Evolutionary conservation across 2,329 filamentous ascomycete genomes (phyloP).

Genomic region (Xylaria sp.): DNA sequence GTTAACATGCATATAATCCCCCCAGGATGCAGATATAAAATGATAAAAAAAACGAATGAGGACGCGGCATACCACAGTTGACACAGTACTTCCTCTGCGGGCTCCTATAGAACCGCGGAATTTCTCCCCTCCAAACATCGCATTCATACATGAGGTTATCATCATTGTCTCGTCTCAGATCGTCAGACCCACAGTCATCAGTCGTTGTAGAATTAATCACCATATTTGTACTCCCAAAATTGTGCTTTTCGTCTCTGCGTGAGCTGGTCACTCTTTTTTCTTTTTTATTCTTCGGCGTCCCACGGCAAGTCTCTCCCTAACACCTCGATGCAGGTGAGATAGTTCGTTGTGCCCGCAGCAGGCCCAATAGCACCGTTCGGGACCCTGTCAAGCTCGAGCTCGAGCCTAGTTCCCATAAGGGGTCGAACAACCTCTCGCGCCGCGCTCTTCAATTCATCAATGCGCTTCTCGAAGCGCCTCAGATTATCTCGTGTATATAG

Average conservation of each 20-base stretch:
- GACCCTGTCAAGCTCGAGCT: slow-evolving; percentile 73
- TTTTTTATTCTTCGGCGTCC: slow-evolving; percentile 45
- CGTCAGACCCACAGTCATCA: slow-evolving; percentile 24
- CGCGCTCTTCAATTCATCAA: slow-evolving; percentile 88
- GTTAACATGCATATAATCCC: neutral
- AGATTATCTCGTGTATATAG: slow-evolving; percentile 89
- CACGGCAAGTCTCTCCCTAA: slow-evolving; percentile 51
- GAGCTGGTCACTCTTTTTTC: slow-evolving; percentile 25
- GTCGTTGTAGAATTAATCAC: slow-evolving; percentile 16
- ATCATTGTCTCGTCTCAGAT: slow-evolving; percentile 32
- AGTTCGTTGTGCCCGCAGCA: slow-evolving; percentile 45
- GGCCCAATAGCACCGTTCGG: slow-evolving; percentile 40
- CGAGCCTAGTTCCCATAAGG: slow-evolving; percentile 85
- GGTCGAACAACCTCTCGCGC: slow-evolving; percentile 86
- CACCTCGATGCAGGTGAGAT: slow-evolving; percentile 50
- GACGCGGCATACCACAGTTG: neutral
- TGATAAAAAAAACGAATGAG: neutral
- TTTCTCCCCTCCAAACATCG: slow-evolving; percentile 11
- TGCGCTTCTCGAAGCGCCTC: slow-evolving; percentile 82
- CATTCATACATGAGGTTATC: slow-evolving; percentile 19
- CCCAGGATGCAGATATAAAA: neutral
- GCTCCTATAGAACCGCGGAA: slow-evolving; percentile 14
- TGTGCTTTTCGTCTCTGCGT: neutral
- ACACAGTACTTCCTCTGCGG: slow-evolving; percentile 1
- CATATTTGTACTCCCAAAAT: slow-evolving; percentile 1